Percentiles rank a stretch among this genome's conserved stretches.
These are phyloP conservation scores for Naganishia randhawae DNA, from an alignment of 768 basidiomycete genomes.

Conservation along the genomic window DNA sequence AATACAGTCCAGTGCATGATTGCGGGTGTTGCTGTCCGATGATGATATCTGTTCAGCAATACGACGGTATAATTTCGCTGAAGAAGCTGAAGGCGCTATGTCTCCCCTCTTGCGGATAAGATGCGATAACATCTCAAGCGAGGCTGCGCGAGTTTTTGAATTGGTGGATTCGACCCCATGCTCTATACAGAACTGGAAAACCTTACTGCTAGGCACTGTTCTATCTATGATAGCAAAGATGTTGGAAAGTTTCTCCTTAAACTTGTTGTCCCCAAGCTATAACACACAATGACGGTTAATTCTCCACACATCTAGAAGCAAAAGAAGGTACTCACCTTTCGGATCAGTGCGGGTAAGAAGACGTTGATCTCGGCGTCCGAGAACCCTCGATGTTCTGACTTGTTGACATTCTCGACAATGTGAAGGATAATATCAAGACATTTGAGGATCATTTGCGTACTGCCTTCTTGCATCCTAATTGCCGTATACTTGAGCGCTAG, in stretches of 20 bases:
- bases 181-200: conserved; percentile 82
- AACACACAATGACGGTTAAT: background rate
- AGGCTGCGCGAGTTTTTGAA: conserved; percentile 82
- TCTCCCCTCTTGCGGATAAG: conserved; percentile 73
- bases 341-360: conserved; percentile 81
- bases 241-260: conserved; percentile 55
- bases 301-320: background rate
- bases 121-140: conserved; percentile 72
- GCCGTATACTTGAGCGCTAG: conserved; percentile 89
- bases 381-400: conserved; percentile 62
- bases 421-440: conserved; percentile 83
- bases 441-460: conserved; percentile 48
- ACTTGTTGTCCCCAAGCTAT: conserved; percentile 89
- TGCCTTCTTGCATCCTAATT: conserved; percentile 64
- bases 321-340: conserved; percentile 61
- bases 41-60: conserved; percentile 33
- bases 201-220: conserved; percentile 86
- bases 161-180: conserved; percentile 86
- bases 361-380: conserved; percentile 80
- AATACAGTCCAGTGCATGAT: conserved; percentile 43
- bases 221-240: conserved; percentile 81
- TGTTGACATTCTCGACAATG: conserved; percentile 70
- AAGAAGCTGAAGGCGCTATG: conserved; percentile 18
- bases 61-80: conserved; percentile 34
- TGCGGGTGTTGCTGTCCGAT: conserved; percentile 46